Conservation (phyloP, 164 flowering plant species). For the Vitis amurensis region DNA sequence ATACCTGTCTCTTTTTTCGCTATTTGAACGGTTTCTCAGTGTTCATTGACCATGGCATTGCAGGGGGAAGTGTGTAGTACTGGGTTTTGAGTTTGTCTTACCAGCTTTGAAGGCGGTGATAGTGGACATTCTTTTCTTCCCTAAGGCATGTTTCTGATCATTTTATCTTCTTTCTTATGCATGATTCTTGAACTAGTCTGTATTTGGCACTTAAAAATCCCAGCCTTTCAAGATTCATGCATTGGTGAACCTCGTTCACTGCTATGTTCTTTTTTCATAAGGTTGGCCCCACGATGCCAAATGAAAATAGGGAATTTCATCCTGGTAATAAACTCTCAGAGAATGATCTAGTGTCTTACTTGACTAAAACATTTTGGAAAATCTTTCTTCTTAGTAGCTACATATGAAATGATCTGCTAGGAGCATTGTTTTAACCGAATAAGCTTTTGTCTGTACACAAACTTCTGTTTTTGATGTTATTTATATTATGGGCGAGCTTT, state of each 20-base stretch:
- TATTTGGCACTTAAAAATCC: neutral
- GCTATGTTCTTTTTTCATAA: too few relatives aligned
- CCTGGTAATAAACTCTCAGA: too few relatives aligned
- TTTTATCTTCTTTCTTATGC: neutral
- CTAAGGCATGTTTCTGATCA: neutral
- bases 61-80: slow-evolving; percentile 1
- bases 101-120: neutral
- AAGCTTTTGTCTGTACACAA: neutral
- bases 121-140: neutral
- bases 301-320: too few relatives aligned
- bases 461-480: neutral
- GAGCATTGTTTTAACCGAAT: neutral
- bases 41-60: slow-evolving; percentile 7
- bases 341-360: too few relatives aligned
- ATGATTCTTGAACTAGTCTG: neutral
- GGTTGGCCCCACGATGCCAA: too few relatives aligned
- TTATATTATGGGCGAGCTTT: neutral
- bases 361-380: too few relatives aligned
- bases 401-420: too few relatives aligned
- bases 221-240: neutral
- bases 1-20: neutral
- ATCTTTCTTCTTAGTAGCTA: too few relatives aligned
- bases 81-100: neutral
- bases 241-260: neutral
- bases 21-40: neutral